Percentiles rank a stretch among this genome's conserved stretches.
phyloP scores from a whole-genome alignment of 345 rosid species.

The Kernera saxatilis region DNA sequence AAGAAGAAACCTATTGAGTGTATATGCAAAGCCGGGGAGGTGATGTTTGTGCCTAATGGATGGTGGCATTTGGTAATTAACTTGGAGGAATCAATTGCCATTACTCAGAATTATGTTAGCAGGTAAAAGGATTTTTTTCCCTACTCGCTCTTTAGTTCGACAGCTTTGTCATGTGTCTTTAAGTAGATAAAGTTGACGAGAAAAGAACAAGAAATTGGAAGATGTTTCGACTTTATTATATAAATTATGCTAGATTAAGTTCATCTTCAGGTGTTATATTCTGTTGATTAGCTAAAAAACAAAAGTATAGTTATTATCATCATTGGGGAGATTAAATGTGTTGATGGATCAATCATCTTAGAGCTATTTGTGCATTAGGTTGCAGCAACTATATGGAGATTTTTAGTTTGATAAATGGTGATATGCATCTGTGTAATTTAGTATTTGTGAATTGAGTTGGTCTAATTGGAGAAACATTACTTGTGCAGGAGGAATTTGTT shows the following conservation, averaged over 20 bases:
- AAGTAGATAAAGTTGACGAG: neutral
- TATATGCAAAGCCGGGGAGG: constrained; percentile 90
- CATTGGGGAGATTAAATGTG: too few relatives aligned
- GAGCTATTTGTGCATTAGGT: neutral
- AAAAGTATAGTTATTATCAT: too few relatives aligned
- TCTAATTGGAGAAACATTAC: constrained; percentile 1
- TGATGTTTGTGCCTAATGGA: constrained; percentile 90
- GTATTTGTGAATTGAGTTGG: neutral
- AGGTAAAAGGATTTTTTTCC: constrained; percentile 37
- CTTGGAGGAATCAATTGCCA: constrained; percentile 88
- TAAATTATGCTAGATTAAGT: neutral
- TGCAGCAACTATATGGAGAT: too few relatives aligned
- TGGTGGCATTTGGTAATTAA: constrained; percentile 99
- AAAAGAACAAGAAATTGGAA: neutral
- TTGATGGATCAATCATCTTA: neutral
- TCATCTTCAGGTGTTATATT: neutral
- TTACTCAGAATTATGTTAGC: constrained; percentile 95
- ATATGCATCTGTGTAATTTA: neutral
- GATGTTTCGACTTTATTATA: neutral
- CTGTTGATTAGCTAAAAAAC: neutral
- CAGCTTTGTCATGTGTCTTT: neutral
- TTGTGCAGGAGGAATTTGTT: constrained; percentile 73
- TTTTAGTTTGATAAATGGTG: neutral
- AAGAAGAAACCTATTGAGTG: constrained; percentile 80
- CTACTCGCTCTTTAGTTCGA: neutral